Conservation (phyloP, 2,329 filamentous ascomycete genomes). For the Colletotrichum liaoningense region DNA sequence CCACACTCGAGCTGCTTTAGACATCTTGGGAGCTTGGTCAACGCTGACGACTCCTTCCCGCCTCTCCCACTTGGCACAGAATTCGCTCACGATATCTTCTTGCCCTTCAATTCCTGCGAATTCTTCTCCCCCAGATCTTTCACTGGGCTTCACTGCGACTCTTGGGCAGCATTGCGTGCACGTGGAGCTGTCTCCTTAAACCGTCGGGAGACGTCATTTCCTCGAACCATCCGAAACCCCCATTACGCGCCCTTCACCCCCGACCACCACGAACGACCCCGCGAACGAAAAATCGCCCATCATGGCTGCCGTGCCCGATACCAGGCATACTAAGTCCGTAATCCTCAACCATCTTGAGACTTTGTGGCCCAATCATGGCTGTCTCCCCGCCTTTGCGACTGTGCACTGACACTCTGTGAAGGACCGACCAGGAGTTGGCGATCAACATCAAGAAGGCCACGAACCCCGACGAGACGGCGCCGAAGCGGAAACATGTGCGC, state of each 20-base stretch:
- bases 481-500: slow-evolving; percentile 92
- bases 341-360: not conserved
- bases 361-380: not conserved
- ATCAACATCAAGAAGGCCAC: slow-evolving; percentile 80
- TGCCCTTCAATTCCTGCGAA: not conserved
- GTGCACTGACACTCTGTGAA: slow-evolving; percentile 44
- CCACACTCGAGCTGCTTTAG: slow-evolving; percentile 33
- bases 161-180: slow-evolving; percentile 13
- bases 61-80: slow-evolving; percentile 30
- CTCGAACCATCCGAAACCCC: slow-evolving; percentile 21
- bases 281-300: slow-evolving; percentile 22
- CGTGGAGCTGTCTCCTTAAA: slow-evolving; percentile 29
- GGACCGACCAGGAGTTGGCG: slow-evolving; percentile 75
- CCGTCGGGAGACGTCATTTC: slow-evolving; percentile 28
- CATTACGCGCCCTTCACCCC: slow-evolving; percentile 5
- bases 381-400: not conserved
- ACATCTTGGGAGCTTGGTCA: slow-evolving; percentile 31
- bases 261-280: slow-evolving; percentile 16
- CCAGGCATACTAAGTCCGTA: slow-evolving; percentile 37
- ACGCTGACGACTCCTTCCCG: slow-evolving; percentile 34
- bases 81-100: slow-evolving; percentile 19
- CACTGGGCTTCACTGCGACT: not conserved
- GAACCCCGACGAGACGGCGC: slow-evolving; percentile 74
- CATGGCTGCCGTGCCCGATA: slow-evolving; percentile 35
- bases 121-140: not conserved